A percentile compares a stretch with the other conserved stretches of the same genome.
These are phyloP conservation scores for Chaetomiaceae sp. DNA, from an alignment of 2,329 filamentous ascomycete species.

Conservation along the genomic window DNA sequence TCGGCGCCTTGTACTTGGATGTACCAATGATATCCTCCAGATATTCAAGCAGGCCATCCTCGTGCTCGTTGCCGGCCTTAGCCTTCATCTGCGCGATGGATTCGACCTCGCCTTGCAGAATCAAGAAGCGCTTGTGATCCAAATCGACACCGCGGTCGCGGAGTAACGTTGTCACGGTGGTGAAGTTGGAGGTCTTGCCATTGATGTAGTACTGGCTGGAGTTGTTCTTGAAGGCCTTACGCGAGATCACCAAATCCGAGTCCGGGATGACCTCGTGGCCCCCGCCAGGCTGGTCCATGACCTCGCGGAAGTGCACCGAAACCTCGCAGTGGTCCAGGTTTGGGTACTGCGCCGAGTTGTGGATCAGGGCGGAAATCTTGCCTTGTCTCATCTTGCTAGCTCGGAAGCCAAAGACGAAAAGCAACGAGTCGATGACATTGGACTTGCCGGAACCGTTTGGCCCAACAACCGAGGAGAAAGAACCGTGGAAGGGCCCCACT, in stretches of 20 bases:
- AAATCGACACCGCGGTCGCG: slow-evolving; percentile 87
- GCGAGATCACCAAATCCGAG: slow-evolving; percentile 81
- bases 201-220: slow-evolving; percentile 98
- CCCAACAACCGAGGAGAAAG: slow-evolving; percentile 95
- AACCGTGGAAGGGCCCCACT: slow-evolving; percentile 93
- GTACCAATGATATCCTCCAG: slow-evolving; percentile 98
- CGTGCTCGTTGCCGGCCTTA: slow-evolving; percentile 90
- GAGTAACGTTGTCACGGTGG: slow-evolving; percentile 79
- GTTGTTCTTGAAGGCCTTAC: slow-evolving; percentile 95
- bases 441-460: slow-evolving; percentile 98
- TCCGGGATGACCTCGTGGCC: slow-evolving; percentile 73
- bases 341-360: slow-evolving; percentile 86
- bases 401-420: slow-evolving; percentile 98
- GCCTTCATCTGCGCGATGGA: slow-evolving; percentile 99
- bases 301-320: slow-evolving; percentile 92
- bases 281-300: slow-evolving; percentile 79
- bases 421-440: slow-evolving; percentile 94
- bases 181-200: slow-evolving; percentile 83
- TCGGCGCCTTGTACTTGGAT: slow-evolving; percentile 95
- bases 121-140: slow-evolving; percentile 96
- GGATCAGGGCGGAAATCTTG: slow-evolving; percentile 95
- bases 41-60: slow-evolving; percentile 93
- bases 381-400: slow-evolving; percentile 99
- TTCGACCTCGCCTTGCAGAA: slow-evolving; percentile 95
- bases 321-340: slow-evolving; percentile 91